Base-by-base conservation (phyloP, 2,329 filamentous ascomycete genomes). In the Plectosphaerella plurivora region DNA sequence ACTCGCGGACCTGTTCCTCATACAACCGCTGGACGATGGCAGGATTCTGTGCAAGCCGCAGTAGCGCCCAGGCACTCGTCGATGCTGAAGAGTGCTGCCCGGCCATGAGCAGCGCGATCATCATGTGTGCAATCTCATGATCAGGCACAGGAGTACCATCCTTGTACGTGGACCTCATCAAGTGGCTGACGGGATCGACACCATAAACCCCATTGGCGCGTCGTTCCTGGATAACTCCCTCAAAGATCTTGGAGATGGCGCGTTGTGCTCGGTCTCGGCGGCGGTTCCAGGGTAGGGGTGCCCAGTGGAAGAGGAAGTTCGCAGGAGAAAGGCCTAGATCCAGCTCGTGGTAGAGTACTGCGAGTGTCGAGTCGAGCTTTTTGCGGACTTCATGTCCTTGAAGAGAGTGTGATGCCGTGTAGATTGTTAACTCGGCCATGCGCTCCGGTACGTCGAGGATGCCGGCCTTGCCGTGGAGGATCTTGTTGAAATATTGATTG, bases 51-150 rank as follows among this genome's bases (percentile, higher is more conserved):
- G 89, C 88, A 3, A 93, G 78, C 47, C 84, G 86, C 11, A 92
- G 77, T 59, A 92, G 71, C 58, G 91, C 89, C 88, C 88, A 93
- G 9, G 86, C 79, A 60, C 84, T 84, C 15, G 87, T 87, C 1
- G 88, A 86, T 6, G 88, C 87, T 0, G 87, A 91, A 2, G 87
- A 88, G 72, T 93, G 89, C 64, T 94, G 89, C 49, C 89, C 89
- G 11, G 86, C 89, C 88, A 94, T 92, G 49, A 93, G 78, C 14
- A 93, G 77, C 0, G 88, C 88, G 62, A 92, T 93, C 89, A 93
- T 91, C 77, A 92, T 89, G 68, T 91, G 85, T 0, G 88, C 88
- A 50, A 93, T 83, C 64, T 93, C 88, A 59, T 84, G 79, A 65
- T 93, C 88, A 0, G 88, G 84, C 1, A 92, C 71, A 0, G 76